Evolutionary conservation across 352 stramenopile species (phyloP).

Genomic region (Thalassiosira exigua): DNA sequence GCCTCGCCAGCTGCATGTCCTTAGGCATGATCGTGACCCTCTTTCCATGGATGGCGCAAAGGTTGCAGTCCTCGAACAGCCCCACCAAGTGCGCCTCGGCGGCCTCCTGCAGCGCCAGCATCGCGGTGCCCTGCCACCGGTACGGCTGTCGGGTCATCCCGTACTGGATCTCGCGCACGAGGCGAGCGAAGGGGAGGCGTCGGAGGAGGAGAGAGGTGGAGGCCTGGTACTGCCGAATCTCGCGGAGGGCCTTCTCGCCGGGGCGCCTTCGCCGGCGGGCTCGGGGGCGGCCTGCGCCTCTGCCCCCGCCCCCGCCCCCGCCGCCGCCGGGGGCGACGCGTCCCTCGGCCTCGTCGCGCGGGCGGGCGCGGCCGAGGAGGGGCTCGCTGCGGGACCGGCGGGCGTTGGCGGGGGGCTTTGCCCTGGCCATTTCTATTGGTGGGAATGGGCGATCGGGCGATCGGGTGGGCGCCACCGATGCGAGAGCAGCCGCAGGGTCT

Average conservation of each 20-base stretch:
- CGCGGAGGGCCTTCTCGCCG: conserved; percentile 81
- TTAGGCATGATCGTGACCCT: conserved; percentile 95
- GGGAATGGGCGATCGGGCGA: background rate
- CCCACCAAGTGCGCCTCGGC: conserved; percentile 88
- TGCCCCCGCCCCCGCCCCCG: background rate
- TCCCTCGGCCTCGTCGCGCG: conserved; percentile 39
- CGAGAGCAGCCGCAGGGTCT: no score
- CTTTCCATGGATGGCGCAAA: conserved; percentile 95
- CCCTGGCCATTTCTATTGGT: conserved; percentile 28
- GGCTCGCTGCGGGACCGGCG: conserved; percentile 38
- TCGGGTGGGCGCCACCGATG: background rate
- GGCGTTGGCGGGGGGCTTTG: conserved; percentile 35
- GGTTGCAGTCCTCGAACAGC: conserved; percentile 91
- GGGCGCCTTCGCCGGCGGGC: background rate
- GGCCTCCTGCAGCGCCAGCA: conserved; percentile 86
- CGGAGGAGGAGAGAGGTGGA: conserved; percentile 92
- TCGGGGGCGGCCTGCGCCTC: background rate
- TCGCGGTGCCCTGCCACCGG: conserved; percentile 94
- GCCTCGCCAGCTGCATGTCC: conserved; percentile 92
- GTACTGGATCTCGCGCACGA: conserved; percentile 93
- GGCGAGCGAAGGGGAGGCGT: conserved; percentile 88
- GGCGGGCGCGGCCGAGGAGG: conserved; percentile 35
- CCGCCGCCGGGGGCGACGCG: conserved; percentile 20
- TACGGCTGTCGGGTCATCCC: no score
- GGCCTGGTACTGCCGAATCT: conserved; percentile 94